These are phyloP conservation scores for Apiotrichum mycotoxinovorans DNA, from an alignment of 1,284 basidiomycete species.

Conservation along the genomic window DNA sequence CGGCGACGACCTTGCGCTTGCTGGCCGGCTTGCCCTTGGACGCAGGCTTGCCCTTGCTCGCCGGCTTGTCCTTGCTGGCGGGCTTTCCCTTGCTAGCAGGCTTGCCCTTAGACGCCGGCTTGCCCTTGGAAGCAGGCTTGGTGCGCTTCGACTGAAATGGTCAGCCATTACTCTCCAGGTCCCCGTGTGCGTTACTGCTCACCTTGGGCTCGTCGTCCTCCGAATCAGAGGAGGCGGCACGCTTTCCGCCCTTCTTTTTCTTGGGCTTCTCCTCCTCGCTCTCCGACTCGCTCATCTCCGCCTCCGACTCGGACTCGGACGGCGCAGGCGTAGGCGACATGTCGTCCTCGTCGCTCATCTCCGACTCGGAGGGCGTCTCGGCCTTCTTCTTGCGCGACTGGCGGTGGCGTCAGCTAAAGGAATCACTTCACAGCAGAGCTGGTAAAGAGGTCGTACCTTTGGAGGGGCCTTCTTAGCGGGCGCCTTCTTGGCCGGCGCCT, in stretches of 20 bases:
- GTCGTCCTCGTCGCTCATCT: slow-evolving; percentile 22
- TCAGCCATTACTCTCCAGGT: background rate
- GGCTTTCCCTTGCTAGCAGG: slow-evolving; percentile 3
- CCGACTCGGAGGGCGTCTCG: slow-evolving; percentile 5
- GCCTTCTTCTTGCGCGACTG: slow-evolving; percentile 42
- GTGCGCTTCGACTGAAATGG: background rate
- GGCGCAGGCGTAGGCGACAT: slow-evolving; percentile 1
- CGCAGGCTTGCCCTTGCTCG: slow-evolving; percentile 4
- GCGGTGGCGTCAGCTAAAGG: background rate
- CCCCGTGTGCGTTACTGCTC: background rate
- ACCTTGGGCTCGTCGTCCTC: slow-evolving; percentile 15
- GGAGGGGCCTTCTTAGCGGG: slow-evolving; percentile 1
- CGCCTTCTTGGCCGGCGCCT: slow-evolving; percentile 1
- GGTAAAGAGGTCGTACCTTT: no score
- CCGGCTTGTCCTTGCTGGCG: slow-evolving; percentile 1
- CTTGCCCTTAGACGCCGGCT: slow-evolving; percentile 12
- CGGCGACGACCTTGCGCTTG: slow-evolving; percentile 1
- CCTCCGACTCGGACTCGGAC: slow-evolving; percentile 19
- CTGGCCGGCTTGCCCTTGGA: slow-evolving; percentile 5
- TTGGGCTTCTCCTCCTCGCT: slow-evolving; percentile 13
- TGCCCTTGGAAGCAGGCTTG: slow-evolving; percentile 12
- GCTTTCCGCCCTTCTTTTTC: background rate
- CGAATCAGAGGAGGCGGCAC: background rate
- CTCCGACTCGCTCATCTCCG: background rate
- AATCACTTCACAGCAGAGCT: no score